A percentile compares a stretch with the other conserved stretches of the same genome.
These are phyloP conservation scores for Elongisporangium anandrum DNA, from an alignment of 352 stramenopile genomes.

Conservation along the genomic window DNA sequence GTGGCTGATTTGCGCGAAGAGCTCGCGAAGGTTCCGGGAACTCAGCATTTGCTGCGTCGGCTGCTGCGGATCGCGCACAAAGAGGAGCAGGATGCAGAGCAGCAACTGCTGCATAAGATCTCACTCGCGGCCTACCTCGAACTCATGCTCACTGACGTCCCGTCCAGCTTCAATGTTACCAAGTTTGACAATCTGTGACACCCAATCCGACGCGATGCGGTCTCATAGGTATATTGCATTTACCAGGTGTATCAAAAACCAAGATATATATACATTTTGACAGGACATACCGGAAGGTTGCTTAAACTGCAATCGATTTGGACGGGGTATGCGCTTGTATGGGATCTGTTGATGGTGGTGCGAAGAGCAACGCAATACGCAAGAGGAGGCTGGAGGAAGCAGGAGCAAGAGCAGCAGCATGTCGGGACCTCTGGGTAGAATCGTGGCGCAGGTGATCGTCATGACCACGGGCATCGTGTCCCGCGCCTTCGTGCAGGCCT, in stretches of 20 bases:
- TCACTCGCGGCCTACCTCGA: slow-evolving; percentile 48
- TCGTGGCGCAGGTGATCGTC: slow-evolving; percentile 82
- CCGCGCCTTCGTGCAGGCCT: slow-evolving; percentile 85
- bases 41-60: slow-evolving; percentile 17
- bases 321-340: slow-evolving; percentile 1
- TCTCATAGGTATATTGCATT: background rate
- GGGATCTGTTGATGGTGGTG: background rate
- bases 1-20: slow-evolving; percentile 1
- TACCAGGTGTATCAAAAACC: background rate
- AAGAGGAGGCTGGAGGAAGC: slow-evolving; percentile 3
- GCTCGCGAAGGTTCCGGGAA: background rate
- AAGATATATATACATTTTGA: background rate
- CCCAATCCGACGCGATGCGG: background rate
- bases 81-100: slow-evolving; percentile 35
- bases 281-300: background rate
- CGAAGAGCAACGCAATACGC: slow-evolving; percentile 1
- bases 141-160: slow-evolving; percentile 34
- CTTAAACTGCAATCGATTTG: background rate
- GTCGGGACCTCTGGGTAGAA: slow-evolving; percentile 75
- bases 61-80: slow-evolving; percentile 40
- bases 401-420: slow-evolving; percentile 26
- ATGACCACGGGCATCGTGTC: slow-evolving; percentile 80
- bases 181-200: slow-evolving; percentile 4
- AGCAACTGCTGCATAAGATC: slow-evolving; percentile 46
- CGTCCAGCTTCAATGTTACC: slow-evolving; percentile 17